phyloP scores from a whole-genome alignment of 352 stramenopile genomes.

The Globisporangium ultimum region DNA sequence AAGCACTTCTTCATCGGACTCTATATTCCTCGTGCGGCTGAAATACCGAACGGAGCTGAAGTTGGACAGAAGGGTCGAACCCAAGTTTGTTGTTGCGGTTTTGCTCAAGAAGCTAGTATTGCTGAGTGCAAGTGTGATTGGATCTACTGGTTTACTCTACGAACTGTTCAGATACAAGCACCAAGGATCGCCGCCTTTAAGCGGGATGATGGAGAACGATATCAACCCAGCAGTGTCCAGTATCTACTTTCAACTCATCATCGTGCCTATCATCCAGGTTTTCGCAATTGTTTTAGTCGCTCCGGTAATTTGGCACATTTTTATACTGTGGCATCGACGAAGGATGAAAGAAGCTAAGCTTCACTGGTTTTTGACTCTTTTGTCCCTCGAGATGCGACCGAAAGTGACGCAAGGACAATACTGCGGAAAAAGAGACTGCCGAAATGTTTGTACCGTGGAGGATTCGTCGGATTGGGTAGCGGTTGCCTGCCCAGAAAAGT shows the following conservation, averaged over 20 bases:
- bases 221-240: background rate
- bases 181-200: background rate
- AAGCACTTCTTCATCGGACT: constrained; percentile 2
- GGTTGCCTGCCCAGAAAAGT: background rate
- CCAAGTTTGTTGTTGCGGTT: constrained; percentile 5
- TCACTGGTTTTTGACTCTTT: constrained; percentile 33
- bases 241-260: constrained; percentile 4
- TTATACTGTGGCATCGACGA: constrained; percentile 16
- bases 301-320: constrained; percentile 27
- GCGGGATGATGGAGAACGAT: background rate
- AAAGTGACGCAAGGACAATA: background rate
- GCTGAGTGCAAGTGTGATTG: constrained; percentile 4
- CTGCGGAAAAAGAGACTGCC: background rate
- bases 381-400: constrained; percentile 27
- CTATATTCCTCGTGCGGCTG: constrained; percentile 24
- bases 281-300: constrained; percentile 13
- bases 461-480: background rate
- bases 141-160: constrained; percentile 4
- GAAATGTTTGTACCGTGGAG: background rate
- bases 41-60: constrained; percentile 30
- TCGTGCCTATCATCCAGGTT: background rate
- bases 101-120: constrained; percentile 15
- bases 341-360: constrained; percentile 26
- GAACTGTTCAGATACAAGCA: background rate
- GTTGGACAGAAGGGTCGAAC: constrained; percentile 25